These are phyloP conservation scores for Xanthoconium separans DNA, from an alignment of 1,284 basidiomycete species.

Conservation along the genomic window DNA sequence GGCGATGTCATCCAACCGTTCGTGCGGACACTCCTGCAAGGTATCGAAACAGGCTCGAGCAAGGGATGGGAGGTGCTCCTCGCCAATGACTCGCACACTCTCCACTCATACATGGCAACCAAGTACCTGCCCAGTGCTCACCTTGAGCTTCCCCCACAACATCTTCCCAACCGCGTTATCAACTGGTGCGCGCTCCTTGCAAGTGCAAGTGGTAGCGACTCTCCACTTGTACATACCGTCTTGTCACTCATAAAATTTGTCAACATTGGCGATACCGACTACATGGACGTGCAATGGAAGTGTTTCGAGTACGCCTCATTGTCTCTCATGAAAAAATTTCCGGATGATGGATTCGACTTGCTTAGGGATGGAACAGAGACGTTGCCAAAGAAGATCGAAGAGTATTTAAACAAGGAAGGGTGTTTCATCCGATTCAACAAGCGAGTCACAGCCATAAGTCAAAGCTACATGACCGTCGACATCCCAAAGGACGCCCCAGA, in stretches of 20 bases:
- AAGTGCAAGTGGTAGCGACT: not conserved
- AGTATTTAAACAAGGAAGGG: slow-evolving; percentile 4
- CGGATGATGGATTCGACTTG: not conserved
- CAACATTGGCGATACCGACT: not conserved
- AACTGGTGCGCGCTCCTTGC: slow-evolving; percentile 23
- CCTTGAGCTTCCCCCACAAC: slow-evolving; percentile 12
- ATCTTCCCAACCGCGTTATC: slow-evolving; percentile 17
- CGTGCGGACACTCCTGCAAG: slow-evolving; percentile 4
- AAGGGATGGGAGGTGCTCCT: slow-evolving; percentile 17
- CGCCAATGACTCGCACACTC: slow-evolving; percentile 12
- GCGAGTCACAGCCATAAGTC: slow-evolving; percentile 10
- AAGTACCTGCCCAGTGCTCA: slow-evolving; percentile 18
- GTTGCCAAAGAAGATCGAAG: slow-evolving; percentile 8
- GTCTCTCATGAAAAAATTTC: not conserved
- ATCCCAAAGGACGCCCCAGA: not conserved
- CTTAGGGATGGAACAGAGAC: slow-evolving; percentile 15
- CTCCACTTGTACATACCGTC: not conserved
- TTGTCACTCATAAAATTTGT: not conserved
- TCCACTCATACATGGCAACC: slow-evolving; percentile 17
- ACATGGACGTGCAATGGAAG: slow-evolving; percentile 9
- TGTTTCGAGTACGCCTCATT: slow-evolving; percentile 8
- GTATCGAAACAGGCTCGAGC: slow-evolving; percentile 3
- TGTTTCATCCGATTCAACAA: slow-evolving; percentile 1
- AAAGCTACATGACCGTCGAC: not conserved
- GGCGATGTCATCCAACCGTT: slow-evolving; percentile 14